Evolutionary conservation across 1,139 yeast genomes (phyloP), one percentile per base, ranked within the genome.

Genomic region (Taphrina pruni): DNA sequence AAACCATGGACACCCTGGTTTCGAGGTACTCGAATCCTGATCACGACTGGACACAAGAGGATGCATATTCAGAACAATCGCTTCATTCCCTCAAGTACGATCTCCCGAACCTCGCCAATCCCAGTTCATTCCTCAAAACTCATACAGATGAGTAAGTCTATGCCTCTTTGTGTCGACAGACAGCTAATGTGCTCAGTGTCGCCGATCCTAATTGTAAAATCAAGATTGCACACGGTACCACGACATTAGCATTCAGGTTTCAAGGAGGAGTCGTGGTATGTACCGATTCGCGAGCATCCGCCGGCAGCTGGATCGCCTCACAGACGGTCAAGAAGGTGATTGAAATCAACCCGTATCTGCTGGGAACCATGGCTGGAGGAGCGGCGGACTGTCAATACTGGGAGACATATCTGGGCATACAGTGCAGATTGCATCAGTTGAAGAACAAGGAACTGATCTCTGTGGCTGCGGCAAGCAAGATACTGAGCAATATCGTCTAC

Each of bases 341-440:
- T 77, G 94, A 94, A 79, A 94, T 94, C 81, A 95, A 95, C 79
- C 97, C 98, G 77, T 70, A 62, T 69, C 81, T 94, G 74, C 84
- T 94, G 75, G 99, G 99, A 73, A 94, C 99, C 43, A 88, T 94
- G 97, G 99, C 99, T 48, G 99, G 99, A 81, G 98, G 98, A 82
- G 99, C 99, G 66, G 99, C 99, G 38, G 99, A 94, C 81, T 94
- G 99, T 84, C 99, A 95, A 80, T 95, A 84, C 80, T 94, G 99
- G 99, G 98, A 94, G 81, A 91, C 97, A 39, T 94, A 98, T 98
- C 84, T 94, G 73, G 99, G 99, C 73, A 84, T 97, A 26, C 98
- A 94, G 80, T 94, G 99, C 82, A 85, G 99, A 77, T 82, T 94
- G 75, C 97, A 93, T 79, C 99, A 94, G 79, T 84, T 94, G 76